Percentiles rank a stretch among this genome's conserved stretches.
Evolutionary conservation across 192 early-diverging fungal species (phyloP).

Genomic region (Coemansia guatemalensis): DNA sequence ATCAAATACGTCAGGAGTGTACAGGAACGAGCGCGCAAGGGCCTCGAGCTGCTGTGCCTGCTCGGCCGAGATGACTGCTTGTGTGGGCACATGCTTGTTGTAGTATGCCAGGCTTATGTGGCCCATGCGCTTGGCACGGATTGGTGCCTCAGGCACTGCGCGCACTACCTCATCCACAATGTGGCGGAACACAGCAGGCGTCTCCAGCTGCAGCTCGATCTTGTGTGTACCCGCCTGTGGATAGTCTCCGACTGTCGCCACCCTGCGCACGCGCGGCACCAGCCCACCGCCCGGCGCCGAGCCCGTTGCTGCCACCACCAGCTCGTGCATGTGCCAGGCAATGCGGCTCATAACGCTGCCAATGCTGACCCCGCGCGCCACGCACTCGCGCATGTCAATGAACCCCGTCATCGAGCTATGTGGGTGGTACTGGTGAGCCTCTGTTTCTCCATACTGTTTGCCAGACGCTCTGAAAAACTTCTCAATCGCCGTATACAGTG

Average conservation of each 20-base stretch:
- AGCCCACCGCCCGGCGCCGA: background rate
- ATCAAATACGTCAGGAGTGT: slow-evolving; percentile 3
- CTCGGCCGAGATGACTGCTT: slow-evolving; percentile 17
- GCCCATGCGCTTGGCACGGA: slow-evolving; percentile 36
- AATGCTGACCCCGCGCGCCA: background rate
- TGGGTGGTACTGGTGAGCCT: slow-evolving; percentile 50
- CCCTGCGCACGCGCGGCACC: slow-evolving; percentile 8
- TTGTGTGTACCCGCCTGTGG: slow-evolving; percentile 45
- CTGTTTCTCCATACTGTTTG: slow-evolving; percentile 22
- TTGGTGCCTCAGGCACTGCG: slow-evolving; percentile 25
- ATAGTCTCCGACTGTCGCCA: slow-evolving; percentile 26
- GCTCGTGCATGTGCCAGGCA: slow-evolving; percentile 12
- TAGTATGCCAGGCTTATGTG: slow-evolving; percentile 46
- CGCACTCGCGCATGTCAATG: slow-evolving; percentile 26
- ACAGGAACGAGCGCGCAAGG: slow-evolving; percentile 26
- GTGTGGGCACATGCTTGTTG: slow-evolving; percentile 42
- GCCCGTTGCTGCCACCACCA: background rate
- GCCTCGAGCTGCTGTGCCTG: slow-evolving; percentile 14
- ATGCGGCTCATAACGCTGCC: slow-evolving; percentile 15
- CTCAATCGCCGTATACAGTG: slow-evolving; percentile 39
- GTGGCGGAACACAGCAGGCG: slow-evolving; percentile 26
- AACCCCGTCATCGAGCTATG: slow-evolving; percentile 54
- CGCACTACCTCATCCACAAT: slow-evolving; percentile 18
- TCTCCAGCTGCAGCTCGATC: slow-evolving; percentile 39
- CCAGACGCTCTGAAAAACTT: slow-evolving; percentile 28